Conservation (phyloP, 2,329 filamentous ascomycete species). For the Neopestalotiopsis sp. region DNA sequence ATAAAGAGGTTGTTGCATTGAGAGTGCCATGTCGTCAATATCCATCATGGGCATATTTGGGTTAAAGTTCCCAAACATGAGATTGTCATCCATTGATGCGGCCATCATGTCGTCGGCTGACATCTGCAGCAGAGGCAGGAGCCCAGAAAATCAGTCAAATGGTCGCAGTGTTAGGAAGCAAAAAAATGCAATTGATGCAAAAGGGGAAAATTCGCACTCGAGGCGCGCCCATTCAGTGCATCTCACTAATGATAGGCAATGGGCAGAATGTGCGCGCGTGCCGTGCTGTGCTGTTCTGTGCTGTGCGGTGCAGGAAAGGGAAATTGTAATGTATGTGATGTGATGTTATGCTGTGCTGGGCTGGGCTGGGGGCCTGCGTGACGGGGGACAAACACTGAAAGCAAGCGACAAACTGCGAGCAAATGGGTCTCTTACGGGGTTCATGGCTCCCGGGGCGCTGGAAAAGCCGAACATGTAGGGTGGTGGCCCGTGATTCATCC, state of each 20-base stretch:
- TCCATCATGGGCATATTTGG: constrained; percentile 46
- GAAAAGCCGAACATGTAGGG: constrained; percentile 39
- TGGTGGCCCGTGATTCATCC: constrained; percentile 28
- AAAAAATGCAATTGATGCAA: not conserved
- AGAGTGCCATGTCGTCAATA: constrained; percentile 43
- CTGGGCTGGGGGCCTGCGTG: not conserved
- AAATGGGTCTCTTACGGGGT: constrained; percentile 19
- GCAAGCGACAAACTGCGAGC: not conserved
- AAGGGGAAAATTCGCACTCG: not conserved
- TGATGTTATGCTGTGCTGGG: not conserved
- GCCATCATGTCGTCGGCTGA: constrained; percentile 44
- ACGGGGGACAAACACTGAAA: not conserved
- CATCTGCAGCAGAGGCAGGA: constrained; percentile 26
- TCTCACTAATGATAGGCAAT: not conserved
- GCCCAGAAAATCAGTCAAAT: not conserved
- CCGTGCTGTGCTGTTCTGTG: too few species aligned
- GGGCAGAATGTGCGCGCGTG: not conserved
- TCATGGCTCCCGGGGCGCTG: constrained; percentile 25
- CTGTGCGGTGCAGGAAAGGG: not conserved
- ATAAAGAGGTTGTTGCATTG: constrained; percentile 30
- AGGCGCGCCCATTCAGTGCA: not conserved
- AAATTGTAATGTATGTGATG: not conserved
- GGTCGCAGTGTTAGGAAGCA: constrained; percentile 10
- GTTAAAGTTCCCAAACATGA: constrained; percentile 41
- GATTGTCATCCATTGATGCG: constrained; percentile 45